Conservation (phyloP, 140 eudicot genomes). For the Oenanthe javanica region DNA sequence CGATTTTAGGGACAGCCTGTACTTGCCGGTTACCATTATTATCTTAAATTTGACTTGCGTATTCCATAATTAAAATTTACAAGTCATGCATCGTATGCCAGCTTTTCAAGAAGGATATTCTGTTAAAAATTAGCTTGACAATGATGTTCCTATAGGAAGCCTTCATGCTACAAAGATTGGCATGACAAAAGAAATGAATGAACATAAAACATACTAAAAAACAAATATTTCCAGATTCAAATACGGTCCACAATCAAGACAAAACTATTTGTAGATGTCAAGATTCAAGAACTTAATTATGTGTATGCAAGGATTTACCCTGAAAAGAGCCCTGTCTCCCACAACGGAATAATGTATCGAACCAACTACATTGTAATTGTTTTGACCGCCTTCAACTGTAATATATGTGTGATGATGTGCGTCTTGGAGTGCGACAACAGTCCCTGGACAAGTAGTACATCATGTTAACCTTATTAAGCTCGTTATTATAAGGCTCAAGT, state of each 20-base stretch:
- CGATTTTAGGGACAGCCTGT: not conserved
- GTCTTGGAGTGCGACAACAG: slow-evolving; percentile 78
- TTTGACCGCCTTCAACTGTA: slow-evolving; percentile 52
- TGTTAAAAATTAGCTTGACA: not conserved
- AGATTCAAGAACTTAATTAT: not conserved
- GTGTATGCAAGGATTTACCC: slow-evolving; percentile 36
- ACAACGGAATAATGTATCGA: slow-evolving; percentile 78
- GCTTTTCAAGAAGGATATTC: not conserved
- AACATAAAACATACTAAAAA: not conserved
- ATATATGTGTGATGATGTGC: slow-evolving; percentile 78
- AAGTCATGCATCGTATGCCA: not conserved
- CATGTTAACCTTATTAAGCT: slow-evolving; percentile 14
- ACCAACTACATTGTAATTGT: slow-evolving; percentile 56
- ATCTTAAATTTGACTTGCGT: not conserved
- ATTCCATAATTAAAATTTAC: not conserved
- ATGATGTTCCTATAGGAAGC: not conserved
- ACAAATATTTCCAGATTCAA: not conserved
- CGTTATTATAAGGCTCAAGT: not conserved
- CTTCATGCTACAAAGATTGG: not conserved
- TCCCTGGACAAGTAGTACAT: slow-evolving; percentile 40
- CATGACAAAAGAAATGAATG: not conserved
- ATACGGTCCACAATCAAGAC: not conserved
- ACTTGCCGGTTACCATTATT: not conserved
- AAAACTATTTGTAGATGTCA: not conserved
- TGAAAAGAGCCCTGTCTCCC: slow-evolving; percentile 75